Evolutionary conservation across 176 grass and related monocot genomes (phyloP), one percentile per base, ranked within the genome.

Genomic region (Chloris gayana): DNA sequence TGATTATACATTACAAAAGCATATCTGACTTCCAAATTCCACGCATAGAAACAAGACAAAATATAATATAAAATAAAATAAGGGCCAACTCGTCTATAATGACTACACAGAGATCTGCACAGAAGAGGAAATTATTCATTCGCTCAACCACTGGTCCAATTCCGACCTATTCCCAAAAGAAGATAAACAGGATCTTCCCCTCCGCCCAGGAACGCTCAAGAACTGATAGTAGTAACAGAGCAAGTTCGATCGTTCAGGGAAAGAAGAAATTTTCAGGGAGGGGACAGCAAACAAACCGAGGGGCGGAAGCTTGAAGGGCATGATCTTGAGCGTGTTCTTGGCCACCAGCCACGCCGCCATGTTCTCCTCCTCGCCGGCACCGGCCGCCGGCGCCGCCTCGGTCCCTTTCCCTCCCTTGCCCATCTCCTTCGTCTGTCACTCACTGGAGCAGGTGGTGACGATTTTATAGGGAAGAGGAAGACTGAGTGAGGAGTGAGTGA

Each of bases 281-380:
- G 67, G 27, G 81, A 2, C 24, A n/a, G 3, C 59, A 81, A 12
- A 37, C 66, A n/a, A 27, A 98, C 95, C 95, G 8, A 94, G 78
- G 31, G 88, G 67, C 0, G 92, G 92, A 32, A 98, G 95, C 27
- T 86, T 80, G 85, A 91, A 98, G 50, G 95, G 95, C 82, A 94
- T 85, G 88, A 95, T 93, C 84, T 95, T 98, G 88, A 98, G 81
- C 37, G 88, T 98, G 87, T 98, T 88, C 49, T 89, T 84, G 10
- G 90, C 89, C 34, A 95, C 92, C 67, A 98, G 69, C 95, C 95
- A 98, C 14, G 95, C 92, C 69, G 95, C 95, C 92, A 98, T 91
- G 86, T 98, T 98, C 90, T 90, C 90, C 82, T 90, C 90, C 67
- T 50, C 88, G 32, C 86, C 88, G 10, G 33, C 85, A 18, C 57